These are phyloP conservation scores for Martiniozyma asiatica DNA, from an alignment of 1,139 yeast genomes.

Conservation along the genomic window DNA sequence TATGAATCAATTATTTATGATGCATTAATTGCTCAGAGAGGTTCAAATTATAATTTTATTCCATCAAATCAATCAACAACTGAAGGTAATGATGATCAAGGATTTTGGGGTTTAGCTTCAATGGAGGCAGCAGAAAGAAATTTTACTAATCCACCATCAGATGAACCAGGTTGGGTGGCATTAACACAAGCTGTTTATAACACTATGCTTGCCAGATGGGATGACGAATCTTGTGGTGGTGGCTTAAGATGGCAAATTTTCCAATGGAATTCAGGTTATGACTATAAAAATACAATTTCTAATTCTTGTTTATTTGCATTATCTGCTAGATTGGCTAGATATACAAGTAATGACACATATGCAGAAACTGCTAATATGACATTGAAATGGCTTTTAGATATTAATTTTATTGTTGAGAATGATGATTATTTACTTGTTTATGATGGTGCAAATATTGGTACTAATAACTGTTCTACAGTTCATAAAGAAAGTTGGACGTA, in stretches of 20 bases:
- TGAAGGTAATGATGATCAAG: slow-evolving; percentile 91
- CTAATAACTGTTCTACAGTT: slow-evolving; percentile 42
- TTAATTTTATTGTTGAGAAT: slow-evolving; percentile 33
- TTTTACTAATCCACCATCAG: slow-evolving; percentile 48
- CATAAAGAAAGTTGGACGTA: slow-evolving; percentile 60
- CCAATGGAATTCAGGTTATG: slow-evolving; percentile 64
- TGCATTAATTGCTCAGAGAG: slow-evolving; percentile 56
- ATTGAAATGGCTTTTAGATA: slow-evolving; percentile 57
- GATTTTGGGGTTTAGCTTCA: slow-evolving; percentile 78
- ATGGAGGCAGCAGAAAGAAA: slow-evolving; percentile 78
- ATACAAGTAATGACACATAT: slow-evolving; percentile 52
- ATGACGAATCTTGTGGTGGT: slow-evolving; percentile 48
- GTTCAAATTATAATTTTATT: slow-evolving; percentile 54
- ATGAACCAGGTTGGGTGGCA: slow-evolving; percentile 43
- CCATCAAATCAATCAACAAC: slow-evolving; percentile 66
- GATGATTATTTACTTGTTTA: slow-evolving; percentile 35
- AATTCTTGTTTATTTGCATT: slow-evolving; percentile 69
- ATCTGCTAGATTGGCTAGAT: slow-evolving; percentile 69
- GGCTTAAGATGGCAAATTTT: slow-evolving; percentile 84
- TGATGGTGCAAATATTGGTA: slow-evolving; percentile 58
- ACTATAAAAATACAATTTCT: slow-evolving; percentile 68
- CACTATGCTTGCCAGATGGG: slow-evolving; percentile 72
- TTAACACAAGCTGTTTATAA: slow-evolving; percentile 68
- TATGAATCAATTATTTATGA: slow-evolving; percentile 41
- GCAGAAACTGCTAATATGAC: slow-evolving; percentile 52